Evolutionary conservation across 2,329 filamentous ascomycete genomes (phyloP).

Genomic region (Fusarium sp.): DNA sequence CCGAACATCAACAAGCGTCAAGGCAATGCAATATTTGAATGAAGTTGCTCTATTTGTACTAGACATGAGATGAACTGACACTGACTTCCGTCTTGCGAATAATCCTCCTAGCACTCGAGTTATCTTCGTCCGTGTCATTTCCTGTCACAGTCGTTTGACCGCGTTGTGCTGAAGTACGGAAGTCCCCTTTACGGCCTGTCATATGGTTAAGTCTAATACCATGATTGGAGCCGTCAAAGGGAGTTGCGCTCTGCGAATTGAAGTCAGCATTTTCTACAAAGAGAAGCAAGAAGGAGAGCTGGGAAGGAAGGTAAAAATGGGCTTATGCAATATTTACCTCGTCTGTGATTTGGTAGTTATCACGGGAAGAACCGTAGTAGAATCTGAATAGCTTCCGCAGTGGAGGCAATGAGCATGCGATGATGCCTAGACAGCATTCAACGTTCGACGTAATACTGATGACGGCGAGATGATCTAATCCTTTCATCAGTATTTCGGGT

Average conservation of each 20-base stretch:
- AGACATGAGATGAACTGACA: background rate
- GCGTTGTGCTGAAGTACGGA: background rate
- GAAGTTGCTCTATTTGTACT: fast-evolving
- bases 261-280: background rate
- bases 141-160: background rate
- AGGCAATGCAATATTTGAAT: too few species aligned
- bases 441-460: conserved; percentile 21
- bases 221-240: background rate
- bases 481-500: too few species aligned
- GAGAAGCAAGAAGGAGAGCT: fast-evolving
- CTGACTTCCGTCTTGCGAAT: conserved; percentile 6
- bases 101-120: conserved; percentile 10
- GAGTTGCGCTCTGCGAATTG: background rate
- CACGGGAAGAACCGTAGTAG: conserved; percentile 10
- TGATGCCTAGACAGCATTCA: conserved; percentile 16
- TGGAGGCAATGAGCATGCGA: conserved; percentile 6
- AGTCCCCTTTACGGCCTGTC: background rate
- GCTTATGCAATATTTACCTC: background rate
- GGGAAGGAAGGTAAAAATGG: background rate
- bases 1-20: too few species aligned
- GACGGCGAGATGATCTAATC: conserved; percentile 11
- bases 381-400: conserved; percentile 11
- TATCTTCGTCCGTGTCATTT: conserved; percentile 7
- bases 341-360: background rate
- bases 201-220: conserved; percentile 9